phyloP scores from a whole-genome alignment of 2,329 filamentous ascomycete species.

The Aspergillus pseudotamarii region DNA sequence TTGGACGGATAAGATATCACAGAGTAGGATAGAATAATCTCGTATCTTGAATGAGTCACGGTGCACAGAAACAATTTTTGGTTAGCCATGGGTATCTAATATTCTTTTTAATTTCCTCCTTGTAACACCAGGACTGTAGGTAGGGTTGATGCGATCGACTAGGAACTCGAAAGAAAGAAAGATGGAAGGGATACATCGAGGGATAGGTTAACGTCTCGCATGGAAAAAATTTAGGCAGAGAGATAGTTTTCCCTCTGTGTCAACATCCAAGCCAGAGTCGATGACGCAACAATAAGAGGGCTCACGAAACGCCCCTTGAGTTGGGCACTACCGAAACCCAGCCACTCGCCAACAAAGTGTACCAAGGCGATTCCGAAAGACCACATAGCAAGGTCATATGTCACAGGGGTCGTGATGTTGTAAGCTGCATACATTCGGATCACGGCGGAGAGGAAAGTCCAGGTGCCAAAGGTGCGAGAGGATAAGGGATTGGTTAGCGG shows the following conservation, averaged over 20 bases:
- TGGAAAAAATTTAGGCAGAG: constrained; percentile 15
- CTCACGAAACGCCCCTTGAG: constrained; percentile 62
- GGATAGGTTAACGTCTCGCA: background rate
- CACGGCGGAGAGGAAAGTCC: constrained; percentile 77
- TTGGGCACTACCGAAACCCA: constrained; percentile 74
- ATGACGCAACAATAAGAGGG: constrained; percentile 60
- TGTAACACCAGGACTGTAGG: background rate
- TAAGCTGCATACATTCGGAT: constrained; percentile 84
- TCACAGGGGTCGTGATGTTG: constrained; percentile 69
- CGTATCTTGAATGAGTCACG: background rate
- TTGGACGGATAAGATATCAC: constrained; percentile 32
- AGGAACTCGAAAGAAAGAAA: constrained; percentile 6
- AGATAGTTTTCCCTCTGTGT: constrained; percentile 54
- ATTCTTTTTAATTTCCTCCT: background rate
- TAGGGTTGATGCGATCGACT: background rate
- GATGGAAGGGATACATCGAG: background rate
- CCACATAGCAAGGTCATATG: constrained; percentile 81
- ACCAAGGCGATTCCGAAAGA: constrained; percentile 77
- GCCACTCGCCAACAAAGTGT: constrained; percentile 81
- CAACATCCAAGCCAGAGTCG: constrained; percentile 64
- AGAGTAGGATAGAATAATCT: constrained; percentile 12
- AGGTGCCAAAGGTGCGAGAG: constrained; percentile 81
- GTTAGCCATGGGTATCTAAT: constrained; percentile 12
- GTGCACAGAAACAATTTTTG: constrained; percentile 5
- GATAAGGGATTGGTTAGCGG: constrained; percentile 71